Base-by-base conservation (phyloP, 345 rosid genomes). In the Triadica sebifera region DNA sequence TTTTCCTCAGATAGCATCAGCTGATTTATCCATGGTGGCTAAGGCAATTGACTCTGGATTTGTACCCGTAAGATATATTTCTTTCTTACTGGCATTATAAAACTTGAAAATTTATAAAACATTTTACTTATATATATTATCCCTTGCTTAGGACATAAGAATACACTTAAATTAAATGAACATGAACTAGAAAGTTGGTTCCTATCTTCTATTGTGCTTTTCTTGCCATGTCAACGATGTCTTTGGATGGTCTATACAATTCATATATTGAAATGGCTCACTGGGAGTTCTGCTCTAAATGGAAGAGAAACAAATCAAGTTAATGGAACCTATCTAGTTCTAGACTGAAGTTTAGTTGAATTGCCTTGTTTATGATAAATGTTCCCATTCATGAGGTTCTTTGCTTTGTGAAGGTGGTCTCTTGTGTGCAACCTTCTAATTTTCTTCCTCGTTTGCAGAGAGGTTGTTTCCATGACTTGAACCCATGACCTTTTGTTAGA, bases 41-140 rank as follows among this genome's bases (percentile, higher is more conserved):
- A 86, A 87, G 79, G 83, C 98, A 4, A 83, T 92, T 17, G 78
- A 87, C 71, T 88, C 95, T n/a, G 98, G 97, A 60, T 89, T 94
- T 77, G 78, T 94, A 75, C 97, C 98, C 74, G 98, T 92, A 86
- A 87, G 91, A 72, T 66, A 64, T n/a, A 62, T 16, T 71, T 63
- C 59, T 71, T 67, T 43, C 25, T 43, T 16, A 49, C n/a, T 53
- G 5, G 11, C 16, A 2, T 49, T 24, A 24, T 39, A 20, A 38
- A 22, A 55, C 50, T 22, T 43, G 38, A 45, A 65, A 51, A 25
- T 63, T 37, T 20, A 39, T 65, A 52, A 38, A n/a, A 5, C 53
- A 20, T 10, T n/a, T 15, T 6, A 12, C 5, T 52, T 13, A n/a
- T n/a, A n/a, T 17, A 11, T 45, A 29, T 4, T 59, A 57, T 29